These are phyloP conservation scores for Vigna trinervia DNA, from an alignment of 306 rosid genomes.

Conservation along the genomic window DNA sequence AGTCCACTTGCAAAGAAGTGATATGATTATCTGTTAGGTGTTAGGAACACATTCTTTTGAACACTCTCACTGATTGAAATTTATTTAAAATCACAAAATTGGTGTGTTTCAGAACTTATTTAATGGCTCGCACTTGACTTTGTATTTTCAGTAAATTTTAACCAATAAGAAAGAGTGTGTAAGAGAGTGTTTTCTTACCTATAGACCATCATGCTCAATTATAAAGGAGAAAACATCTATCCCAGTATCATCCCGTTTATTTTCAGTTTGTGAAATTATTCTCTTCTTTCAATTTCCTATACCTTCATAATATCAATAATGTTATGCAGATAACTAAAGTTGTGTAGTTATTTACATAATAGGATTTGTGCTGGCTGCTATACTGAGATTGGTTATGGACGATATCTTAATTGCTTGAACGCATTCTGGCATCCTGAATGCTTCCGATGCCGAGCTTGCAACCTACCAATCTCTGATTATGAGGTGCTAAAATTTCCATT, in stretches of 20 bases:
- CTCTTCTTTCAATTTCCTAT: slow-evolving; percentile 31
- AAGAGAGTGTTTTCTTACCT: too few relatives aligned
- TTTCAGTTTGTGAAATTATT: slow-evolving; percentile 36
- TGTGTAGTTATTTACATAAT: slow-evolving; percentile 36
- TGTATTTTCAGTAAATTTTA: too few relatives aligned
- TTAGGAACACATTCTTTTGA: too few relatives aligned
- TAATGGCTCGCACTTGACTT: too few relatives aligned
- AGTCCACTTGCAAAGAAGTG: slow-evolving; percentile 37
- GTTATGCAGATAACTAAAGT: slow-evolving; percentile 29
- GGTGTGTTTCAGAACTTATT: too few relatives aligned
- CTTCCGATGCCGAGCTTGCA: slow-evolving; percentile 93
- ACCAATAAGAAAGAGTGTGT: too few relatives aligned
- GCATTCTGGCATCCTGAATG: slow-evolving; percentile 99
- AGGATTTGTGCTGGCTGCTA: slow-evolving; percentile 89
- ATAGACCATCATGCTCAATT: neutral
- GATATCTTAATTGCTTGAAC: slow-evolving; percentile 88
- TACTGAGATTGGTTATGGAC: slow-evolving; percentile 78
- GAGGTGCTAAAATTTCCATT: slow-evolving; percentile 62
- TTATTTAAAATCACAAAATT: too few relatives aligned
- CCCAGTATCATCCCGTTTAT: slow-evolving; percentile 12
- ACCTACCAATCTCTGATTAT: slow-evolving; percentile 82
- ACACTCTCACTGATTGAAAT: too few relatives aligned
- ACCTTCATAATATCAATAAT: neutral
- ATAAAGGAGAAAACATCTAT: slow-evolving; percentile 14
- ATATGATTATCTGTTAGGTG: slow-evolving; percentile 1